Conservation (phyloP, 2,329 filamentous ascomycete species). For the Fusarium sambucinum region DNA sequence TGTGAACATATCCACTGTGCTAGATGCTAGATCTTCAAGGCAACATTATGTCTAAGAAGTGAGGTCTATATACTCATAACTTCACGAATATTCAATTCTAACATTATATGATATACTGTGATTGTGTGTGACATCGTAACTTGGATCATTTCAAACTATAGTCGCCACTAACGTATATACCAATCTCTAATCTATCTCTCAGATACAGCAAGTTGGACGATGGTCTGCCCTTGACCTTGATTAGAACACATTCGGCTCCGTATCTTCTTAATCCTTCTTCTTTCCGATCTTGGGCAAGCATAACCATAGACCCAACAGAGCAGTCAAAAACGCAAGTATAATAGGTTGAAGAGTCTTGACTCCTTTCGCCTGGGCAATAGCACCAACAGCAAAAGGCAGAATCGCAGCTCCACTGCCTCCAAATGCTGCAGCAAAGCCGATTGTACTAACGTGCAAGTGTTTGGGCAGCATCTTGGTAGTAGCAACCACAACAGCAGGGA, state of each 20-base stretch:
- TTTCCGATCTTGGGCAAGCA: conserved; percentile 58
- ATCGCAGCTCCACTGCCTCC: conserved; percentile 78
- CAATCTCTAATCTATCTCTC: not conserved
- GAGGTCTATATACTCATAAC: not conserved
- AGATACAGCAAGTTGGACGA: not conserved
- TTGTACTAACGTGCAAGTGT: conserved; percentile 79
- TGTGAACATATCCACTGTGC: not conserved
- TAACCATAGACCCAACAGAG: conserved; percentile 61
- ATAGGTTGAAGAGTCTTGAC: conserved; percentile 69
- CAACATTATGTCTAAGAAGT: not conserved
- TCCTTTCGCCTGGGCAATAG: conserved; percentile 69
- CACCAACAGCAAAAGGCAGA: conserved; percentile 75
- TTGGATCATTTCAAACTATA: not conserved
- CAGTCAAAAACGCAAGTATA: conserved; percentile 62
- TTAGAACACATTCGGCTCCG: not conserved
- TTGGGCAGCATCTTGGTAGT: conserved; percentile 77
- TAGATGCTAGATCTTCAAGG: not conserved
- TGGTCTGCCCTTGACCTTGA: not conserved
- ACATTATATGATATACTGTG: not conserved
- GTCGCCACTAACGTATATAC: too few species aligned
- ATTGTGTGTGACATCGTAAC: not conserved
- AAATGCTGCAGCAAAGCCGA: conserved; percentile 82
- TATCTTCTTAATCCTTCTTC: conserved; percentile 52
- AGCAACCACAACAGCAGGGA: conserved; percentile 77
- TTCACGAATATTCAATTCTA: not conserved